A percentile compares a stretch with the other conserved stretches of the same genome.
Evolutionary conservation across 108 stramenopile species (phyloP).

Genomic region (Fragilariopsis cylindrus): DNA sequence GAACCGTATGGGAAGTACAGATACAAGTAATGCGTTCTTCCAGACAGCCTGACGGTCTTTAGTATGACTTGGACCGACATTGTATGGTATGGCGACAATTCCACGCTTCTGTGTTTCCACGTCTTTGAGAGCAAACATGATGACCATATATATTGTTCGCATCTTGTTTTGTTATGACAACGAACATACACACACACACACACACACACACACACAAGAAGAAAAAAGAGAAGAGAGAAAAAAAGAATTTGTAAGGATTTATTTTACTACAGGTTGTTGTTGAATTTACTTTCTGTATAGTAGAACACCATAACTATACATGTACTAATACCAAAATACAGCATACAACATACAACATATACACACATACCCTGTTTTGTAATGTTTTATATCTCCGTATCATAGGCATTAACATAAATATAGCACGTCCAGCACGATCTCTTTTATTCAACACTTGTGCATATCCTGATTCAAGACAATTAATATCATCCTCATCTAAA

Average conservation of each 20-base stretch:
- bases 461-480: slow-evolving; percentile 32
- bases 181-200: background rate
- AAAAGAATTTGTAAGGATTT: slow-evolving; percentile 5
- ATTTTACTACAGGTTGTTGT: background rate
- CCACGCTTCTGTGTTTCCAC: slow-evolving; percentile 30
- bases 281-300: too few relatives aligned
- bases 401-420: slow-evolving; percentile 24
- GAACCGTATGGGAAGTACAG: slow-evolving; percentile 7
- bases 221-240: slow-evolving; percentile 2
- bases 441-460: slow-evolving; percentile 21
- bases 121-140: slow-evolving; percentile 30
- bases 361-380: slow-evolving; percentile 21
- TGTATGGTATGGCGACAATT: slow-evolving; percentile 28
- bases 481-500: slow-evolving; percentile 27
- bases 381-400: slow-evolving; percentile 16
- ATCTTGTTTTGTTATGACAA: background rate
- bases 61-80: slow-evolving; percentile 19
- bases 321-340: too few relatives aligned
- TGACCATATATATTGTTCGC: slow-evolving; percentile 27
- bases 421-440: slow-evolving; percentile 30
- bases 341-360: background rate
- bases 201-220: background rate
- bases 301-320: too few relatives aligned
- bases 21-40: slow-evolving; percentile 16
- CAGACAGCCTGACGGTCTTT: slow-evolving; percentile 20